phyloP scores from a whole-genome alignment of 129 eudicot genomes.

The Lactuca saligna region DNA sequence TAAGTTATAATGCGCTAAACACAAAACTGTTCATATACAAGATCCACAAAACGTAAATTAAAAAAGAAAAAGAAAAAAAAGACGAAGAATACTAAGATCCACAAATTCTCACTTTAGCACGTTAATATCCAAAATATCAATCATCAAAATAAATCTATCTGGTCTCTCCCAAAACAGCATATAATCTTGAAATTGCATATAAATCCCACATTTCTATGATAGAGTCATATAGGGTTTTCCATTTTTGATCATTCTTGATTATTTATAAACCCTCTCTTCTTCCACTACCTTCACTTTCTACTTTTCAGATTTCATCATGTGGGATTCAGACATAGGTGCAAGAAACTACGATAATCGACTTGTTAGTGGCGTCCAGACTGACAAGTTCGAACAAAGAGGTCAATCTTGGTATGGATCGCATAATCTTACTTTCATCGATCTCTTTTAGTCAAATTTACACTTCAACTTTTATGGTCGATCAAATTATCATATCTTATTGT shows the following conservation, averaged over 20 bases:
- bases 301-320: constrained; percentile 41
- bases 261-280: constrained; percentile 11
- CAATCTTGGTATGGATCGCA: constrained; percentile 70
- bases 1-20: too few relatives aligned
- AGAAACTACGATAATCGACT: constrained; percentile 63
- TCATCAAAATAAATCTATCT: constrained; percentile 3
- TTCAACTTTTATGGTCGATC: background rate
- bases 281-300: constrained; percentile 9
- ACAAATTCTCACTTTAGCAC: background rate
- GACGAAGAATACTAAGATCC: too few relatives aligned
- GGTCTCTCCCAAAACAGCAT: constrained; percentile 21
- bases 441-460: background rate
- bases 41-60: background rate
- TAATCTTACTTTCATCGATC: background rate
- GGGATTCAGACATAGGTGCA: constrained; percentile 70
- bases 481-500: background rate
- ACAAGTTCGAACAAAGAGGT: constrained; percentile 87
- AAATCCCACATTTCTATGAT: constrained; percentile 15
- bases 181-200: constrained; percentile 24
- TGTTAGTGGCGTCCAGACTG: constrained; percentile 47
- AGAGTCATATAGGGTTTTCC: constrained; percentile 1
- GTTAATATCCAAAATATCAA: background rate
- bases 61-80: too few relatives aligned
- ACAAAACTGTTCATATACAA: too few relatives aligned
- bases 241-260: constrained; percentile 9